phyloP scores from a whole-genome alignment of 352 stramenopile species.

The Achlya hypogyna region DNA sequence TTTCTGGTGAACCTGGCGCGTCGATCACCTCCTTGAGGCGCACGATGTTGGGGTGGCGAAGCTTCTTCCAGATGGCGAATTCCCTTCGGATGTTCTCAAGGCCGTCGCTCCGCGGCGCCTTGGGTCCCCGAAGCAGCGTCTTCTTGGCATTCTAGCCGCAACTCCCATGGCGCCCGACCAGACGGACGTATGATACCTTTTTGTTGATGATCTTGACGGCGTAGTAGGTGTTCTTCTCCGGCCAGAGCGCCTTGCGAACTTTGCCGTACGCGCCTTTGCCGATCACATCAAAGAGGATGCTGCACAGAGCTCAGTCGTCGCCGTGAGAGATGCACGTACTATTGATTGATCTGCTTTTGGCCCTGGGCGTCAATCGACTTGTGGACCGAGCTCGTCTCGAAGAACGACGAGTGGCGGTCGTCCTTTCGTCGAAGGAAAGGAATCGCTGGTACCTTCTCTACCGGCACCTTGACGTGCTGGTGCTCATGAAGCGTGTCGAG shows the following conservation, averaged over 20 bases:
- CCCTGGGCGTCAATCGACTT: slow-evolving; percentile 42
- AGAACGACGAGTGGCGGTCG: slow-evolving; percentile 50
- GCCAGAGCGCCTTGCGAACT: slow-evolving; percentile 57
- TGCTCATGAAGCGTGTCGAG: background rate
- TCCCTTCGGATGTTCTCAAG: slow-evolving; percentile 85
- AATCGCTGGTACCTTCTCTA: background rate
- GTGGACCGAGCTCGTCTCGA: slow-evolving; percentile 48
- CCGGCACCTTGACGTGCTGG: background rate
- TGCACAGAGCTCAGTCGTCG: slow-evolving; percentile 21
- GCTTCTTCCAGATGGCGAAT: slow-evolving; percentile 95
- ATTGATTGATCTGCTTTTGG: slow-evolving; percentile 57
- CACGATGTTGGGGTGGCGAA: slow-evolving; percentile 93
- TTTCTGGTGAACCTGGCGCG: slow-evolving; percentile 38
- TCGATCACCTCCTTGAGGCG: slow-evolving; percentile 94
- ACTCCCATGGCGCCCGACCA: too few relatives aligned
- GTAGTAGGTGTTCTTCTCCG: slow-evolving; percentile 58
- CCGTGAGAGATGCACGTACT: slow-evolving; percentile 31
- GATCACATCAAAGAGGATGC: slow-evolving; percentile 62
- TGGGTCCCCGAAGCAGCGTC: slow-evolving; percentile 52
- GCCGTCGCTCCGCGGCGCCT: slow-evolving; percentile 64
- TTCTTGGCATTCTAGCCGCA: background rate
- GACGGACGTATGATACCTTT: slow-evolving; percentile 25
- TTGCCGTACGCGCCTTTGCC: slow-evolving; percentile 64
- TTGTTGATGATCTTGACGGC: slow-evolving; percentile 74
- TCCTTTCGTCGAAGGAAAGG: background rate